Evolutionary conservation across 2,329 filamentous ascomycete genomes (phyloP), one percentile per base, ranked within the genome.

Genomic region (Exophiala calicioides): DNA sequence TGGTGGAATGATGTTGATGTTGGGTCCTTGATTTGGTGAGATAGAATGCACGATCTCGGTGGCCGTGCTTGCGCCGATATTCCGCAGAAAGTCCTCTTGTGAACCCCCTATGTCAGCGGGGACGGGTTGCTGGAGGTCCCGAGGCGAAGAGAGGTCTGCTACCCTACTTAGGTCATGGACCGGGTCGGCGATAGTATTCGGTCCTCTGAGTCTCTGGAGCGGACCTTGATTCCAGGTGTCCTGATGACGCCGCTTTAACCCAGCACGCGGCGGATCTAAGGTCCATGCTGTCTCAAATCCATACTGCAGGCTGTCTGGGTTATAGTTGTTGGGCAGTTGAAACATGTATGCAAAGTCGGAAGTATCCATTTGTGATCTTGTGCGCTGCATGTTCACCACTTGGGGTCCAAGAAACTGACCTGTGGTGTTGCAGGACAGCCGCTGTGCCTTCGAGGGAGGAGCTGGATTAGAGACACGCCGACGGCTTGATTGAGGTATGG

Each of bases 41-140:
- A 31, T 30, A 5, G 13, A 8, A 13, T 32, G 15, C n/a, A 13
- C 32, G 21, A 18, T 21, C 3, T 39, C 45, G 32, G 32, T 20
- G 20, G 16, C 24, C 12, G 44, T 34, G 30, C 39, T 47, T 13
- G 39, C 36, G 18, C 36, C 45, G 10, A 44, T 36, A 20, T 32
- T 48, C 20, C 24, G n/a, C n/a, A 53, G 24, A 12, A 30, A 30
- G n/a, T 50, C 51, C n/a, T 53, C 51, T 44, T 50, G 50, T 27
- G 19, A 16, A 9, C 36, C 41, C 13, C 45, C 16, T 3, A 45
- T 12, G 8, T 52, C 44, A n/a, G 30, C 15, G 2, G 29, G 32
- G 15, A 39, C 24, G 7, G 32, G n/a, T 12, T 33, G 36, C n/a
- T 36, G 44, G 12, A 45, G 19, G 30, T 43, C 24, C 30, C 39